phyloP scores from a whole-genome alignment of 768 basidiomycete genomes.

The Leccinum ochraceum region DNA sequence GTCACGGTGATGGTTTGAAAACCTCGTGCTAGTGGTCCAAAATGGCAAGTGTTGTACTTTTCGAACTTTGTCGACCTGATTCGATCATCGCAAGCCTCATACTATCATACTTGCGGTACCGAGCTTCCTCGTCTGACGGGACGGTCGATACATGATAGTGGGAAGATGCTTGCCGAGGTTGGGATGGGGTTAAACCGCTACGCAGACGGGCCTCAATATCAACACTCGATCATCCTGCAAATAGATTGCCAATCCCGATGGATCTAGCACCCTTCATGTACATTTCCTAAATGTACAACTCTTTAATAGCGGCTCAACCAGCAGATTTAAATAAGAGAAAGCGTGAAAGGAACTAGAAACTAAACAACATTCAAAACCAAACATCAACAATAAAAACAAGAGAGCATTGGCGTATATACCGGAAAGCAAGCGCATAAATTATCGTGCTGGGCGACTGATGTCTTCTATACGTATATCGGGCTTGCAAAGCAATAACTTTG shows the following conservation, averaged over 20 bases:
- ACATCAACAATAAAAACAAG: slow-evolving; percentile 15
- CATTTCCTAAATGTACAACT: slow-evolving; percentile 3
- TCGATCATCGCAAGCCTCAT: not conserved
- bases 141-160: not conserved
- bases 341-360: not conserved
- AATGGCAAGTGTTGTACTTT: not conserved
- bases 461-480: slow-evolving; percentile 10
- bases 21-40: slow-evolving; percentile 2
- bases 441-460: slow-evolving; percentile 12
- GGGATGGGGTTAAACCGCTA: not conserved
- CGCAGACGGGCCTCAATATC: not conserved
- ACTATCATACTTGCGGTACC: not conserved
- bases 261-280: not conserved
- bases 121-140: not conserved
- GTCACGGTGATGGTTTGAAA: not conserved
- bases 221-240: not conserved
- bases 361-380: slow-evolving; percentile 6
- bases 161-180: not conserved
- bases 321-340: slow-evolving; percentile 8
- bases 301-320: slow-evolving; percentile 16
- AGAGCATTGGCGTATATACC: slow-evolving; percentile 15
- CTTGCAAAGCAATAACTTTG: slow-evolving; percentile 1
- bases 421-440: slow-evolving; percentile 13
- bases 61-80: not conserved
- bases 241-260: not conserved